A percentile compares a stretch with the other conserved stretches of the same genome.
Conservation (phyloP, 306 rosid species). For the Hylodesmum podocarpum region DNA sequence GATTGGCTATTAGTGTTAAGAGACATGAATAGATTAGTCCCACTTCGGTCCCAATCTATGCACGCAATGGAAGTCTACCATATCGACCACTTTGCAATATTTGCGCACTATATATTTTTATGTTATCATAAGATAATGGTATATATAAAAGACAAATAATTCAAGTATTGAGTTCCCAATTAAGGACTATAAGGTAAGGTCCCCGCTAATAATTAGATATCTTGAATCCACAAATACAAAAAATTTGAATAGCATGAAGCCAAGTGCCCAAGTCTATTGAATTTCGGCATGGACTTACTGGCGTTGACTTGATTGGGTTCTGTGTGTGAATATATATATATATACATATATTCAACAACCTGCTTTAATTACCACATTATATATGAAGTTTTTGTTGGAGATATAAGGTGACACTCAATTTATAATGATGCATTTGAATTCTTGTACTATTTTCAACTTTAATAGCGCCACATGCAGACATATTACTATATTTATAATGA, state of each 20-base stretch:
- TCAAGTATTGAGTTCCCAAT: slow-evolving; percentile 13
- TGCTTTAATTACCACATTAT: background rate
- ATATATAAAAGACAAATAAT: slow-evolving; percentile 24
- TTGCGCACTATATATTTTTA: slow-evolving; percentile 29
- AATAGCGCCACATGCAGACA: slow-evolving; percentile 37
- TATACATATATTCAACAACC: slow-evolving; percentile 32
- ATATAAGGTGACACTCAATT: slow-evolving; percentile 22
- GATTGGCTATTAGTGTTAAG: slow-evolving; percentile 25
- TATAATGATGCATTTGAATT: slow-evolving; percentile 24
- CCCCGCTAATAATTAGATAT: slow-evolving; percentile 33
- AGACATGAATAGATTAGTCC: slow-evolving; percentile 29
- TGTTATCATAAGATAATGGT: slow-evolving; percentile 16
- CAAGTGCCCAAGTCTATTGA: slow-evolving; percentile 24
- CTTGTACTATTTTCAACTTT: slow-evolving; percentile 14
- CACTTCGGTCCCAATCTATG: slow-evolving; percentile 30
- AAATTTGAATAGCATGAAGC: background rate
- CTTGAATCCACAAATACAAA: slow-evolving; percentile 4
- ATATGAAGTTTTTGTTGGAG: slow-evolving; percentile 25
- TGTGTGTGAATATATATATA: background rate
- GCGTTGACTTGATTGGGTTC: slow-evolving; percentile 26
- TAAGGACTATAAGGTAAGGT: slow-evolving; percentile 34
- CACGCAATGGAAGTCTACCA: slow-evolving; percentile 31
- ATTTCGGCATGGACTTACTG: slow-evolving; percentile 23
- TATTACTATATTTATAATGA: slow-evolving; percentile 15
- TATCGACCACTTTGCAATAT: slow-evolving; percentile 37